phyloP scores from a whole-genome alignment of 2,329 filamentous ascomycete species.

The Aspergillus hortae region DNA sequence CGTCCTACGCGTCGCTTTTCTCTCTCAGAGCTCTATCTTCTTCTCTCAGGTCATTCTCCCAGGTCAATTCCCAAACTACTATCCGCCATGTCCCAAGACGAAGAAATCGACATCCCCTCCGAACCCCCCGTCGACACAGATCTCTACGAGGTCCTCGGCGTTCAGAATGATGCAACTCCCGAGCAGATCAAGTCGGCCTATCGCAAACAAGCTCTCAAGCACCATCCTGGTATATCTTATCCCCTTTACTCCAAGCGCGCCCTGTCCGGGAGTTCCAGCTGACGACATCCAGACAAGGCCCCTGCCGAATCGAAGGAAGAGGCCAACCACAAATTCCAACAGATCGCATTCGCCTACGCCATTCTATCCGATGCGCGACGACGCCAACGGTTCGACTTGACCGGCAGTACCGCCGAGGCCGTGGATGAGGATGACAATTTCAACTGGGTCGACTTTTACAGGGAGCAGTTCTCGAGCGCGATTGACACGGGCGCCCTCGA shows the following conservation, averaged over 20 bases:
- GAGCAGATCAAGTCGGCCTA: constrained; percentile 88
- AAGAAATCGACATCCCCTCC: constrained; percentile 5
- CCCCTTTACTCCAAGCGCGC: neutral
- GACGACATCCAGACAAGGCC: constrained; percentile 65
- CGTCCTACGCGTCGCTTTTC: constrained; percentile 12
- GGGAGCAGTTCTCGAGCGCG: constrained; percentile 73
- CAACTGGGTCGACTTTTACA: constrained; percentile 87
- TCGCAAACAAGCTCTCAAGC: constrained; percentile 80
- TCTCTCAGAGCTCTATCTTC: neutral
- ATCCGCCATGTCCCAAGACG: constrained; percentile 4
- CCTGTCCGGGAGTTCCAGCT: neutral
- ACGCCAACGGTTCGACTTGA: constrained; percentile 82
- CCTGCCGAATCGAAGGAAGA: constrained; percentile 61
- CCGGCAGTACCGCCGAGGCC: constrained; percentile 82
- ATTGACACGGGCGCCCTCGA: constrained; percentile 72
- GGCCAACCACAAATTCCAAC: constrained; percentile 80
- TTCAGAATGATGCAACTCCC: constrained; percentile 67
- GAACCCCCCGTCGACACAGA: constrained; percentile 25
- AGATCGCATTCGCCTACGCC: constrained; percentile 89
- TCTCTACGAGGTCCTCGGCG: constrained; percentile 75
- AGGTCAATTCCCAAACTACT: neutral
- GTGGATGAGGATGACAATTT: constrained; percentile 72
- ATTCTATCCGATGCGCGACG: constrained; percentile 80
- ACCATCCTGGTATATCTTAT: constrained; percentile 69
- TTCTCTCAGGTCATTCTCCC: neutral